Evolutionary conservation across 129 eudicot genomes (phyloP), one percentile per base, ranked within the genome.

Genomic region (Scalesia atractyloides): DNA sequence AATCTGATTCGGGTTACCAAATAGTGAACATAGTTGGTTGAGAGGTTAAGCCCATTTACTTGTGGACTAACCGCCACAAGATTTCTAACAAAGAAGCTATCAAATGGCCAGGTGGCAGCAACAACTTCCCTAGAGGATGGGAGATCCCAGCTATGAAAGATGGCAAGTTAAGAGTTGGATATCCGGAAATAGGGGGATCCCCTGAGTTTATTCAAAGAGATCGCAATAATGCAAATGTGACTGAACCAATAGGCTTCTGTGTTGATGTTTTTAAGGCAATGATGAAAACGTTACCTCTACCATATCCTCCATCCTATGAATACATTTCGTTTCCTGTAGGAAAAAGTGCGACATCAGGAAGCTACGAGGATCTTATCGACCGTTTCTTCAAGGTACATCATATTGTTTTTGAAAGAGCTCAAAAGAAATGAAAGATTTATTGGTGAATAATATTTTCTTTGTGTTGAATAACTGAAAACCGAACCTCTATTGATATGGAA

Each of bases 101-200:
- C 46, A 49, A 68, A 24, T 87, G 89, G 89, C 87, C 89, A 5
- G 92, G 92, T 22, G 86, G 82, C 53, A 44, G 71, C 5, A n/a
- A 20, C 26, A 43, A 11, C 17, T 20, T 1, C 2, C 92, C 92
- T 18, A 70, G 13, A 36, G 86, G 89, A 30, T 84, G 86, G 86
- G 79, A 68, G 43, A 68, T 78, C 19, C 86, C 84, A 26, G 20
- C 73, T 36, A 74, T 50, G 1, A 83, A 77, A 9, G 79, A 59
- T 41, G 61, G 62, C 66, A 81, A 43, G 77, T 68, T 85, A 22
- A 78, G 11, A 62, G 76, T 82, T 52, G 89, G 82, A 58, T 81
- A 78, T 66, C 89, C 86, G 2, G 70, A 59, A 8, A 78, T 70
- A 41, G 18, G 68, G 11, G 86, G 84, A 5, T 67, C 79, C 16